Percentiles rank a stretch among this genome's conserved stretches.
Conservation (phyloP, 768 basidiomycete genomes). For the Termitomyces sp. region DNA sequence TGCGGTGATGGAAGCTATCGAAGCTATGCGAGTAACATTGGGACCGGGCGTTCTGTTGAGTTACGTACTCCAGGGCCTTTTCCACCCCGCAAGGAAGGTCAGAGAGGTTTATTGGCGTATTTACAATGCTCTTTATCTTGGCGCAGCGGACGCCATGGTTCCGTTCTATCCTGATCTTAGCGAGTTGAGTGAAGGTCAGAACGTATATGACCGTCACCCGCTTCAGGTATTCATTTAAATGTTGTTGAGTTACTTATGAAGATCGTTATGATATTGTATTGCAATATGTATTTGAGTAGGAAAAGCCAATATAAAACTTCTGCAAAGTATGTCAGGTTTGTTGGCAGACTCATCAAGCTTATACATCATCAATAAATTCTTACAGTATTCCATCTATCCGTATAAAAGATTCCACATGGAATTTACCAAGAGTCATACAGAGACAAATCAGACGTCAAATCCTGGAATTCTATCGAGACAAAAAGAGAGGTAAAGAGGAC, state of each 20-base stretch:
- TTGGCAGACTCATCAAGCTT: no score
- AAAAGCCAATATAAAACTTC: background rate
- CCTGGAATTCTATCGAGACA: constrained; percentile 3
- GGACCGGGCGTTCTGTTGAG: constrained; percentile 91
- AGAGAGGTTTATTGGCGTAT: constrained; percentile 97
- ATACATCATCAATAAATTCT: no score
- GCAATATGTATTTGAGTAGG: constrained; percentile 6
- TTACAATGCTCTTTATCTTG: constrained; percentile 93
- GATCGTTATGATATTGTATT: constrained; percentile 6
- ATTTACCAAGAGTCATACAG: background rate
- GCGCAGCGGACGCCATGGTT: constrained; percentile 87
- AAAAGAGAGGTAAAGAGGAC: background rate
- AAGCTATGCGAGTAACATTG: constrained; percentile 94
- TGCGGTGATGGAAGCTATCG: constrained; percentile 96
- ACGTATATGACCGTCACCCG: constrained; percentile 82
- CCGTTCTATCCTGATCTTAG: constrained; percentile 93
- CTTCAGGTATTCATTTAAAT: constrained; percentile 77
- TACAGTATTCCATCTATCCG: no score
- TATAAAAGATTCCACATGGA: background rate
- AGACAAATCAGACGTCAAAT: constrained; percentile 1
- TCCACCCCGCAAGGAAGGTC: constrained; percentile 96
- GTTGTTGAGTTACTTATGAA: background rate
- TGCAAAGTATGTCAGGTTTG: no score
- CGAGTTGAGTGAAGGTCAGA: constrained; percentile 89
- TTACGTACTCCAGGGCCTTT: constrained; percentile 92